A percentile compares a stretch with the other conserved stretches of the same genome.
Evolutionary conservation across 495 filamentous ascomycete genomes (phyloP).

Genomic region (Tetracladium marchalianum): DNA sequence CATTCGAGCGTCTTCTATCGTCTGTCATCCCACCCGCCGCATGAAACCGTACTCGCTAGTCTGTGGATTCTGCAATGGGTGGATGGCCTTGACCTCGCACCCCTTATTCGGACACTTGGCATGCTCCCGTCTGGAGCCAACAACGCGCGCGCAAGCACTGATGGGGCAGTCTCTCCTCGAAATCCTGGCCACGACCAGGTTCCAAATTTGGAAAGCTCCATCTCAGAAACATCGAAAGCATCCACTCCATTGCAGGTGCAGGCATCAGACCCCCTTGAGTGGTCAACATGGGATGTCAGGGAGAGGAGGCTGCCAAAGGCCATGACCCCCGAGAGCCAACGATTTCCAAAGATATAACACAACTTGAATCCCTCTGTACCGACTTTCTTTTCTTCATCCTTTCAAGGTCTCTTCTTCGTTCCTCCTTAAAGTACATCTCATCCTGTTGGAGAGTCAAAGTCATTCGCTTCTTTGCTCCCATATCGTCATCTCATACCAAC

Average conservation of each 20-base stretch:
- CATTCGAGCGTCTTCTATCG: neutral
- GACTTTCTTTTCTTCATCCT: constrained; percentile 20
- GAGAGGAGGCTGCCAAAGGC: constrained; percentile 15
- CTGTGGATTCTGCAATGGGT: too few species aligned
- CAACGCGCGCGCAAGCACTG: constrained; percentile 18
- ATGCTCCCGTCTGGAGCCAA: neutral
- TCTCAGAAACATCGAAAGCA: too few species aligned
- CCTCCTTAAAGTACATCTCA: constrained; percentile 23
- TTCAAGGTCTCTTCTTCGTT: constrained; percentile 21
- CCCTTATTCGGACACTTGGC: too few species aligned
- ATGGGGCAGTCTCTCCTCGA: neutral
- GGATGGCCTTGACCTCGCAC: too few species aligned
- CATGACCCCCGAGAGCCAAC: constrained; percentile 14
- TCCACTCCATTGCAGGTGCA: neutral
- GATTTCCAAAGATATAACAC: constrained; percentile 16
- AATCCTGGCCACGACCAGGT: neutral
- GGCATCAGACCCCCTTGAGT: constrained; percentile 9
- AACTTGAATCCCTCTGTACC: constrained; percentile 14
- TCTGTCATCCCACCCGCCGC: too few species aligned
- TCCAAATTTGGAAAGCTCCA: neutral
- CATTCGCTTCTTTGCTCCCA: constrained; percentile 48
- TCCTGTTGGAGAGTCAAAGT: constrained; percentile 35
- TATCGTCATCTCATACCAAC: constrained; percentile 17
- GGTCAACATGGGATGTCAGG: constrained; percentile 11
- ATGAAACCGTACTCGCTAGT: too few species aligned